Evolutionary conservation across 2,329 filamentous ascomycete genomes (phyloP).

Genomic region (Westerdykella ornata): DNA sequence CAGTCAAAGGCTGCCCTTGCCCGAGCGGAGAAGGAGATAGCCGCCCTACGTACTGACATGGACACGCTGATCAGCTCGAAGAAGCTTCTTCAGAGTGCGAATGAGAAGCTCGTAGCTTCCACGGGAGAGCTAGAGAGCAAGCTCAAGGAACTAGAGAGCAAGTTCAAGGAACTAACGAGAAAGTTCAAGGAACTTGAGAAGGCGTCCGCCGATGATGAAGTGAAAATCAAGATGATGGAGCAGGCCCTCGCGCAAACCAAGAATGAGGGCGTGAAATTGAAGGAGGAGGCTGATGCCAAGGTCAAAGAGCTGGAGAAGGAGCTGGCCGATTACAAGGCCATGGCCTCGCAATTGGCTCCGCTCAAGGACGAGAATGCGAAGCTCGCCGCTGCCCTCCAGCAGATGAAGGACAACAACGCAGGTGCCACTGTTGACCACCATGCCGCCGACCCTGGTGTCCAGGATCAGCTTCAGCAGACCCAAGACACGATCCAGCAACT

Average conservation of each 20-base stretch:
- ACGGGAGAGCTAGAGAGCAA: conserved; percentile 8
- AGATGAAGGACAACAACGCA: conserved; percentile 1
- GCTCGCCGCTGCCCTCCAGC: conserved; percentile 1
- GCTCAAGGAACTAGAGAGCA: conserved; percentile 16
- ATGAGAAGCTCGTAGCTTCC: not conserved
- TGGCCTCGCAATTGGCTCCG: not conserved
- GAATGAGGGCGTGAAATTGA: conserved; percentile 14
- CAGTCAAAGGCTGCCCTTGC: conserved; percentile 1
- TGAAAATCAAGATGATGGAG: conserved; percentile 14
- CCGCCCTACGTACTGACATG: too few relatives aligned
- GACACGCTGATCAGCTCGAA: not conserved
- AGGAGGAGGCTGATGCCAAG: conserved; percentile 7
- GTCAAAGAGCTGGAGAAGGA: conserved; percentile 13
- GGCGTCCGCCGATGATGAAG: conserved; percentile 1
- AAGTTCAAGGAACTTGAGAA: conserved; percentile 12
- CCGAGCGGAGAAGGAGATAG: conserved; percentile 13
- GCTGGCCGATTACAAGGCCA: not conserved
- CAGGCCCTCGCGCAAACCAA: conserved; percentile 6
- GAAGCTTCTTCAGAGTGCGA: not conserved
- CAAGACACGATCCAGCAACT: not conserved
- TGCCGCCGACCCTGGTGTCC: not conserved
- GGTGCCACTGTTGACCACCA: not conserved
- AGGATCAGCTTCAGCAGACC: not conserved
- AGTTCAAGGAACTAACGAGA: conserved; percentile 18
- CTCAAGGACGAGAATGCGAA: conserved; percentile 3